Evolutionary conservation across 495 filamentous ascomycete genomes (phyloP).

Genomic region (Sphaerosporella brunnea): DNA sequence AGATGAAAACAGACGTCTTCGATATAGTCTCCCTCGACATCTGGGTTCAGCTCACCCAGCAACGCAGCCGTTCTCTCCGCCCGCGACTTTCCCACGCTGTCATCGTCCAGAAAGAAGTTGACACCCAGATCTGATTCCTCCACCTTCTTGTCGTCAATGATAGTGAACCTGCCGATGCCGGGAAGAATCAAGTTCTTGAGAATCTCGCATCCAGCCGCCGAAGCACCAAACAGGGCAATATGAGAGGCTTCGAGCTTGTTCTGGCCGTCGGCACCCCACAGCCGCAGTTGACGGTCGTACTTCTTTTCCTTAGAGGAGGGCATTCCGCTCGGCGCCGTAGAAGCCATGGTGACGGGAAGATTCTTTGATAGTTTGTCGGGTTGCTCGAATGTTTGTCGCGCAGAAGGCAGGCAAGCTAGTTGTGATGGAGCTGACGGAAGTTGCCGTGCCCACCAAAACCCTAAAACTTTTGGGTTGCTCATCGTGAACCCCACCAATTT

Average conservation of each 20-base stretch:
- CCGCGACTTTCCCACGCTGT: conserved; percentile 58
- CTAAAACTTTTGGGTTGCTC: too few relatives aligned
- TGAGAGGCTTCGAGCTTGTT: conserved; percentile 75
- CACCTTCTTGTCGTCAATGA: conserved; percentile 64
- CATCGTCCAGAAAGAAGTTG: conserved; percentile 86
- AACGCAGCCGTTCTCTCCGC: conserved; percentile 58
- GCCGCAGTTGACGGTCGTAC: conserved; percentile 86
- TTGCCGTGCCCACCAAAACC: too few relatives aligned
- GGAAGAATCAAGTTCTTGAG: conserved; percentile 94
- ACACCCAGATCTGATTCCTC: conserved; percentile 71
- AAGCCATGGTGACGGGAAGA: too few relatives aligned
- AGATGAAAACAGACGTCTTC: conserved; percentile 29
- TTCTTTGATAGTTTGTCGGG: too few relatives aligned
- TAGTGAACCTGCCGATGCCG: conserved; percentile 88
- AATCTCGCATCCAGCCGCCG: conserved; percentile 74
- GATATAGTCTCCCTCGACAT: conserved; percentile 55
- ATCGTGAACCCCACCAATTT: too few relatives aligned
- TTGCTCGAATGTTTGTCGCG: too few relatives aligned
- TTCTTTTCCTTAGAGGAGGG: conserved; percentile 78
- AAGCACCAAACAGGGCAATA: conserved; percentile 69
- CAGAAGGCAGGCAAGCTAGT: too few relatives aligned
- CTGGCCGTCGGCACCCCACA: conserved; percentile 91
- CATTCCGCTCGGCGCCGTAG: conserved; percentile 11
- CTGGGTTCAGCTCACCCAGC: conserved; percentile 84
- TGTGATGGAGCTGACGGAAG: too few relatives aligned